Evolutionary conservation across 2,329 filamentous ascomycete species (phyloP), one percentile per base, ranked within the genome.

Genomic region (Chaetomium globosum): DNA sequence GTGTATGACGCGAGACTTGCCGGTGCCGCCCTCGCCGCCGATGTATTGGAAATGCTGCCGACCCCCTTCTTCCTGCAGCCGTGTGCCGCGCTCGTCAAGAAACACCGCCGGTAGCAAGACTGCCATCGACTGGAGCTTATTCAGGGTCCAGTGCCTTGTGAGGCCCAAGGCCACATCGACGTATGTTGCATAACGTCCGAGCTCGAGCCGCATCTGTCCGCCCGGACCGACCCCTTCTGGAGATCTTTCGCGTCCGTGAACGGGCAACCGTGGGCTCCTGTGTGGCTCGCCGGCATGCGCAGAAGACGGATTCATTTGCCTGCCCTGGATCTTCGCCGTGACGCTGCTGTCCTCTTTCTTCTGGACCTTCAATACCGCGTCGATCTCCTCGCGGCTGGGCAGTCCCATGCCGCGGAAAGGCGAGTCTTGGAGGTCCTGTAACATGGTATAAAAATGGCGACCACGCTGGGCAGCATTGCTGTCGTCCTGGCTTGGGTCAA

Each of bases 341-440:
- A 57, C 54, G 33, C 31, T 57, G n/a, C n/a, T 28, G n/a, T 57
- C 54, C n/a, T 57, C n/a, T 28, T 57, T 57, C 21, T 57, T 57
- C 21, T 57, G 33, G 33, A 57, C 10, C 33, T 43, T 57, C n/a
- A 28, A 57, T 39, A 57, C 5, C n/a, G 54, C 54, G 12, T 43
- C 54, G 21, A 57, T 39, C 21, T 57, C 54, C n/a, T 57, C 36
- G n/a, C 33, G 54, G 54, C 54, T 46, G 31, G 13, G 54, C 1
- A 57, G 19, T 26, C 54, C 54, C 5, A 57, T 57, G 33, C 33
- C 33, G 1, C 54, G n/a, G 33, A 57, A 57, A 43, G 54, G 54
- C n/a, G 54, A 57, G 16, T 46, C 33, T 57, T 57, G 31, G 6
- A 57, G 6, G 23, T 57, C 54, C n/a, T 57, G 26, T 12, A 56